Evolutionary conservation across 768 basidiomycete genomes (phyloP).

Genomic region (Naganishia onofrii): DNA sequence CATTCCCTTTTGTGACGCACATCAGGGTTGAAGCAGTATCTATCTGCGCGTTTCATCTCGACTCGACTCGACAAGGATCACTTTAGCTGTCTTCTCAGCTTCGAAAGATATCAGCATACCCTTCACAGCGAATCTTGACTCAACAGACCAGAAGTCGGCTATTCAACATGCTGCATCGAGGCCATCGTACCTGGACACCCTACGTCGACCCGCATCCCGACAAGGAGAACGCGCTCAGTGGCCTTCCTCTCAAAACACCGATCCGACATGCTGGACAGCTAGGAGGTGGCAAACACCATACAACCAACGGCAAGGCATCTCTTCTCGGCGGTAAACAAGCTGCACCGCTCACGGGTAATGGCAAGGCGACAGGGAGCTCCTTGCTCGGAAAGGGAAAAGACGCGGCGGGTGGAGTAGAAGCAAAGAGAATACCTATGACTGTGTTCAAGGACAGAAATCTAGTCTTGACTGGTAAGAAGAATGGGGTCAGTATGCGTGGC

Average conservation of each 20-base stretch:
- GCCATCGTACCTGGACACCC: conserved; percentile 16
- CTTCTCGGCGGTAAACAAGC: conserved; percentile 3
- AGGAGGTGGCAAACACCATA: conserved; percentile 12
- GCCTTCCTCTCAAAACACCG: conserved; percentile 15
- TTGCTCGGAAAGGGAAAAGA: conserved; percentile 13
- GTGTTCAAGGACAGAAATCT: conserved; percentile 20
- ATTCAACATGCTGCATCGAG: conserved; percentile 14
- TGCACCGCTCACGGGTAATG: conserved; percentile 17
- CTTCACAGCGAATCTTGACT: background rate
- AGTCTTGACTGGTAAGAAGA: conserved; percentile 21
- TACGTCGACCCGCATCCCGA: conserved; percentile 24
- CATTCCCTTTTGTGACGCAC: conserved; percentile 2
- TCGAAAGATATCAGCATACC: background rate
- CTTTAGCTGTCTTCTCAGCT: no score
- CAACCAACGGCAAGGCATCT: conserved; percentile 2
- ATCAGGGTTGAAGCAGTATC: conserved; percentile 17
- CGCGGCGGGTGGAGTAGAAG: background rate
- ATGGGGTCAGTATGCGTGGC: conserved; percentile 9
- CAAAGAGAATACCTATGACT: conserved; percentile 5
- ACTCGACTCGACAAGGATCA: no score
- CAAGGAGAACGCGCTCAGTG: conserved; percentile 19
- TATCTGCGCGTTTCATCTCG: conserved; percentile 19
- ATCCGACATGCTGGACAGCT: conserved; percentile 1
- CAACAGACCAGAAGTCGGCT: background rate
- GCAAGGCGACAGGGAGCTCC: background rate